Percentiles rank a stretch among this genome's conserved stretches.
Evolutionary conservation across 495 filamentous ascomycete genomes (phyloP).

Genomic region (Penicillium argentinense): DNA sequence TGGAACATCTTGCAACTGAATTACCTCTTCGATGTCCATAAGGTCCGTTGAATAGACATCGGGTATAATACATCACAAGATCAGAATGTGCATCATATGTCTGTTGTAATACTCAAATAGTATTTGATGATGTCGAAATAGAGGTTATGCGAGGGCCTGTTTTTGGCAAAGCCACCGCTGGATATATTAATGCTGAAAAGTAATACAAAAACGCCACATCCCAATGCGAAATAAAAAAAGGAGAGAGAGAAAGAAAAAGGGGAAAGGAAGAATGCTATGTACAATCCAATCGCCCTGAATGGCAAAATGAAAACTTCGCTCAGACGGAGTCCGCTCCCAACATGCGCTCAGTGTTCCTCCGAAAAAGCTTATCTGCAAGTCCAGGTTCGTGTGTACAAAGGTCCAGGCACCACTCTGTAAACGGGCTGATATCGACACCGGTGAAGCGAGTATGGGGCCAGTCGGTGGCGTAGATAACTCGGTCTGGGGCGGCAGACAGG

Average conservation of each 20-base stretch:
- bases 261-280: conserved; percentile 12
- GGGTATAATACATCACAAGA: conserved; percentile 10
- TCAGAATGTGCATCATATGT: too few species aligned
- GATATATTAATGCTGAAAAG: conserved; percentile 13
- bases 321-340: conserved; percentile 22
- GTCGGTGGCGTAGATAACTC: conserved; percentile 51
- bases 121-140: not conserved
- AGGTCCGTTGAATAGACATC: conserved; percentile 10
- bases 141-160: not conserved
- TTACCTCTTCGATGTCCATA: conserved; percentile 18
- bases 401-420: conserved; percentile 42
- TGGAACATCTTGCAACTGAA: not conserved
- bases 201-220: conserved; percentile 11
- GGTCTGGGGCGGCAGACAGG: conserved; percentile 32
- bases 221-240: conserved; percentile 3
- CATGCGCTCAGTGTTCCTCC: conserved; percentile 47
- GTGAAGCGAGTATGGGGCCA: conserved; percentile 55
- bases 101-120: too few species aligned
- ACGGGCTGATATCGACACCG: conserved; percentile 43
- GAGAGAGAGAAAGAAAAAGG: not conserved
- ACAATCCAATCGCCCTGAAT: not conserved
- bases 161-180: not conserved
- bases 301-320: conserved; percentile 4
- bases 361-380: conserved; percentile 44
- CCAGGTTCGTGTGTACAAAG: conserved; percentile 38